phyloP scores from a whole-genome alignment of 2,329 filamentous ascomycete genomes.

The Lecanicillium sp. region DNA sequence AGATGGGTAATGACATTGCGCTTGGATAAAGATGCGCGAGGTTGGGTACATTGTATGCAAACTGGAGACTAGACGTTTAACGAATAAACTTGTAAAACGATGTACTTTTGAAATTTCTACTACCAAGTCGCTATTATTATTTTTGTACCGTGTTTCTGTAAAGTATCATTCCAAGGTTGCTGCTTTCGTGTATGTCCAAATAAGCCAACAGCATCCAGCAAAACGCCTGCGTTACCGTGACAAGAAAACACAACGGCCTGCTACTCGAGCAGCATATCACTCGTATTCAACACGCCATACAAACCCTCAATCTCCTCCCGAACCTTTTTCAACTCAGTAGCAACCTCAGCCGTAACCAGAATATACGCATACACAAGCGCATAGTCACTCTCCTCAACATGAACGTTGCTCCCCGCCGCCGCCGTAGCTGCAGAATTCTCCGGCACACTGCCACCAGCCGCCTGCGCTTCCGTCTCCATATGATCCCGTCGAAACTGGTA shows the following conservation, averaged over 20 bases:
- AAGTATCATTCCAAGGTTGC: too few relatives aligned
- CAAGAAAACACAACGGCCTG: not conserved
- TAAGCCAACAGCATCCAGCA: too few relatives aligned
- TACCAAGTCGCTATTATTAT: too few relatives aligned
- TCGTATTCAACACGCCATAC: constrained; percentile 55
- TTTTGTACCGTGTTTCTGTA: too few relatives aligned
- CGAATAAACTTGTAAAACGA: too few relatives aligned
- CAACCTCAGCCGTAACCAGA: constrained; percentile 58
- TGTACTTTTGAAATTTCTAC: too few relatives aligned
- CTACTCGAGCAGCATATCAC: constrained; percentile 48
- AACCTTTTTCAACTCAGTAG: constrained; percentile 53
- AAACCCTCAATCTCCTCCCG: constrained; percentile 53
- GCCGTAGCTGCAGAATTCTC: constrained; percentile 5
- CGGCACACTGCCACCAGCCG: constrained; percentile 25
- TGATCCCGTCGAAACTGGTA: constrained; percentile 76
- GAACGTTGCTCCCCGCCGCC: constrained; percentile 11
- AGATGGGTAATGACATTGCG: too few relatives aligned
- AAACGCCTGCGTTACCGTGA: too few relatives aligned
- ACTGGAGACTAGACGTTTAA: too few relatives aligned
- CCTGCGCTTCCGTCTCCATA: constrained; percentile 25
- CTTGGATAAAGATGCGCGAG: too few relatives aligned
- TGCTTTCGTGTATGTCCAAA: too few relatives aligned
- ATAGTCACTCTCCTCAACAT: constrained; percentile 64
- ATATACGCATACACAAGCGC: constrained; percentile 89
- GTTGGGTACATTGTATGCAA: too few relatives aligned